Base-by-base conservation (phyloP, 352 stramenopile species). In the Peronosclerospora sorghi region DNA sequence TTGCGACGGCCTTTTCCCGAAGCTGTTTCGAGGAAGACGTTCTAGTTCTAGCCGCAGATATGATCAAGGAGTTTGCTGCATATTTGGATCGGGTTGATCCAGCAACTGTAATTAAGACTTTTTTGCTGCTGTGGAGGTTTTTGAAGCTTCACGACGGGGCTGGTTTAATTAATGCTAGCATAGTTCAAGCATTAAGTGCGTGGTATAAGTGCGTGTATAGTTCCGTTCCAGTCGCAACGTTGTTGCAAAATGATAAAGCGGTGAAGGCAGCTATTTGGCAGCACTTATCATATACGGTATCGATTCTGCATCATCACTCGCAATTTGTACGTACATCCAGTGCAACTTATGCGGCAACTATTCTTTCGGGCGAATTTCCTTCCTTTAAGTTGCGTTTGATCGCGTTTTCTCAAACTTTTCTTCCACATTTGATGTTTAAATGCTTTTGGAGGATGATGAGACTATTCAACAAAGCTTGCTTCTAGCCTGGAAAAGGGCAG, bases 351-450 rank as follows among this genome's bases (percentile, higher is more conserved):
- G 45, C 81, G 17, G 58, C 60, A 21, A 56, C 65, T 5, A 64
- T 83, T 43, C 70, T 74, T 44, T 53, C 52, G 8, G 32, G 21
- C 0, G 35, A 53, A 15, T 43, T n/a, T 32, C 36, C 35, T 14
- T 55, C 37, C 26, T 49, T 42, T 29, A 45, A 34, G 18, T 45
- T 26, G 14, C 50, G 23, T 12, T 9, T 30, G 23, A 24, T 41
- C 4, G 23, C 26, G 8, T 72, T 72, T 51, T 43, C 36, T 32
- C 20, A 37, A 32, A 56, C 46, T 9, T 45, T 84, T 27, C 41
- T 86, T 14, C 55, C 77, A 0, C 78, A 78, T 51, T 17, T 90
- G n/a, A 27, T 90, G 26, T 51, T 83, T 17, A 90, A 41, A 8
- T 88, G 7, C 37, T 86, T 35, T 32, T 61, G 10, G 78, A 86